A percentile compares a stretch with the other conserved stretches of the same genome.
phyloP scores from a whole-genome alignment of 495 filamentous ascomycete species.

The Penicillium fimorum region DNA sequence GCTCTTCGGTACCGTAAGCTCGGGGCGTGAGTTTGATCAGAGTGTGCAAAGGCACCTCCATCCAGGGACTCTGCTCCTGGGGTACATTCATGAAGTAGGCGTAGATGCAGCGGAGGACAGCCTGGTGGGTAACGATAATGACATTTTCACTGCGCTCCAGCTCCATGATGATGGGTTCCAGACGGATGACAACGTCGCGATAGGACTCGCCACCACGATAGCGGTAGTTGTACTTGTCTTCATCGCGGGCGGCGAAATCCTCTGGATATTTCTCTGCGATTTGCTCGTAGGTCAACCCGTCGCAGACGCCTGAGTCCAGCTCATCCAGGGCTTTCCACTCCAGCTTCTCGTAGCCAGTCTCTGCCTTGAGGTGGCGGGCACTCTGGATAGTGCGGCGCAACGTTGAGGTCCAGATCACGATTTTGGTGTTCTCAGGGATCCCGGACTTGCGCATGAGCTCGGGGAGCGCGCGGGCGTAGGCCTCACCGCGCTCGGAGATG shows the following conservation, averaged over 20 bases:
- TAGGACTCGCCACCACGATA: constrained; percentile 97
- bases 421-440: constrained; percentile 71
- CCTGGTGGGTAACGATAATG: constrained; percentile 96
- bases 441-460: constrained; percentile 73
- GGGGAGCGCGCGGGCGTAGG: constrained; percentile 80
- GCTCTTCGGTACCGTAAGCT: constrained; percentile 89
- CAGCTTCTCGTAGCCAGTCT: constrained; percentile 77
- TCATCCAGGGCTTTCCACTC: constrained; percentile 99
- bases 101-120: constrained; percentile 94
- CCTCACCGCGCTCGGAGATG: constrained; percentile 80
- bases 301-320: constrained; percentile 93
- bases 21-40: constrained; percentile 93
- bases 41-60: constrained; percentile 91
- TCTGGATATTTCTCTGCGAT: constrained; percentile 89
- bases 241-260: constrained; percentile 89
- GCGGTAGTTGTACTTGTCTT: constrained; percentile 99
- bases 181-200: constrained; percentile 93
- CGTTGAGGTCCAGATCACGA: constrained; percentile 97
- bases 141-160: constrained; percentile 94
- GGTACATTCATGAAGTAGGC: constrained; percentile 97
- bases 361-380: constrained; percentile 66
- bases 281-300: constrained; percentile 91
- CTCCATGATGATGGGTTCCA: constrained; percentile 99
- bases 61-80: constrained; percentile 94
- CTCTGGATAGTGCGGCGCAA: constrained; percentile 90